Conservation (phyloP, 2,329 filamentous ascomycete species). For the Elsinoe ampelina region DNA sequence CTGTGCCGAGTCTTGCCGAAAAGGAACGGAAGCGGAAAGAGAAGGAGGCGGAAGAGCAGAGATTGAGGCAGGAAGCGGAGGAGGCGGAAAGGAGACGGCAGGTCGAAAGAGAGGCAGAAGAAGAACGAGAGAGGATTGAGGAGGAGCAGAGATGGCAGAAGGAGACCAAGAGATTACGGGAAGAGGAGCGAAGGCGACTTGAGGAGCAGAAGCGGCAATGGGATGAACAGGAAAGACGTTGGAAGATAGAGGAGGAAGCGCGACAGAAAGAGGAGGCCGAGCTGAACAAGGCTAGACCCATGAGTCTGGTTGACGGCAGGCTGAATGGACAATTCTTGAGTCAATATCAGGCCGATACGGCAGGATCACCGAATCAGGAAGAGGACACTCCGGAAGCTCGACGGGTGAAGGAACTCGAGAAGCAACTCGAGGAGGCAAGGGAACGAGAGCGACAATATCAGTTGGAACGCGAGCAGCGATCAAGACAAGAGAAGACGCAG, state of each 20-base stretch:
- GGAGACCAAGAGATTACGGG: constrained; percentile 51
- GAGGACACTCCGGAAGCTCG: constrained; percentile 47
- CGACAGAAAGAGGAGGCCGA: constrained; percentile 64
- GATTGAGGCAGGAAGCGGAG: constrained; percentile 39
- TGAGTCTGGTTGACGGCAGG: constrained; percentile 45
- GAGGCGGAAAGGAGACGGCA: constrained; percentile 43
- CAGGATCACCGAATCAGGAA: constrained; percentile 29
- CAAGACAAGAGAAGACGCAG: constrained; percentile 29
- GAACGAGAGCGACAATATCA: constrained; percentile 58
- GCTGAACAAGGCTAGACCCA: constrained; percentile 45
- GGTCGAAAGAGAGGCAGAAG: constrained; percentile 52
- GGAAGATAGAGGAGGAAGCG: constrained; percentile 67
- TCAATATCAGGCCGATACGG: constrained; percentile 65
- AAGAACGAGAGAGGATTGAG: constrained; percentile 50
- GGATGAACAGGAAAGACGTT: constrained; percentile 67
- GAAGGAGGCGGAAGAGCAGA: constrained; percentile 47
- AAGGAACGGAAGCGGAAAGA: constrained; percentile 63
- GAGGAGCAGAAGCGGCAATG: constrained; percentile 63
- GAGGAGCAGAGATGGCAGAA: constrained; percentile 61
- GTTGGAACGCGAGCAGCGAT: constrained; percentile 47
- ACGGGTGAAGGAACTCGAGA: constrained; percentile 72
- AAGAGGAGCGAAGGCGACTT: constrained; percentile 49
- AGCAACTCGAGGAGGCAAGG: constrained; percentile 57
- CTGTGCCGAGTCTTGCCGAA: constrained; percentile 71
- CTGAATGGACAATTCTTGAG: constrained; percentile 77